Conservation (phyloP, 2,329 filamentous ascomycete genomes). For the Atkinsonella hypoxylon region DNA sequence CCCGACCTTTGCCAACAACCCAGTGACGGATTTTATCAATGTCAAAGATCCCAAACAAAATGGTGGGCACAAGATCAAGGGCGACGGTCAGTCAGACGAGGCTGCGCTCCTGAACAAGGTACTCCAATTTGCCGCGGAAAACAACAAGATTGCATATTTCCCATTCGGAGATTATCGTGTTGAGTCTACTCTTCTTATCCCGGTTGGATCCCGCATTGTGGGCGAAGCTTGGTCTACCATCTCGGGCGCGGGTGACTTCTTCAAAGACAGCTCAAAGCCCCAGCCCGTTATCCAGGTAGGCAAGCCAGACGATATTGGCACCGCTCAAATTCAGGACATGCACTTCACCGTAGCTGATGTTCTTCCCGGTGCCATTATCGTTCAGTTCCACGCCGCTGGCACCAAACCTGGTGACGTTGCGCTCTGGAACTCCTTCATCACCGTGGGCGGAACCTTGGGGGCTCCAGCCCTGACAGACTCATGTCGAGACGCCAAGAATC, state of each 20-base stretch:
- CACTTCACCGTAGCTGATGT: slow-evolving; percentile 36
- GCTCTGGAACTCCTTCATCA: slow-evolving; percentile 34
- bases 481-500: slow-evolving; percentile 19
- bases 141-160: slow-evolving; percentile 17
- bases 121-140: slow-evolving; percentile 23
- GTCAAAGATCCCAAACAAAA: slow-evolving; percentile 26
- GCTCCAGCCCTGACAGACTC: slow-evolving; percentile 24
- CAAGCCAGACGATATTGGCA: slow-evolving; percentile 32
- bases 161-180: slow-evolving; percentile 18
- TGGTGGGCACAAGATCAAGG: slow-evolving; percentile 18
- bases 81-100: slow-evolving; percentile 28
- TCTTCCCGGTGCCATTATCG: slow-evolving; percentile 25
- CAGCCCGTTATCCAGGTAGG: slow-evolving; percentile 39
- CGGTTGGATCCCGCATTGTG: slow-evolving; percentile 34
- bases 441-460: slow-evolving; percentile 30
- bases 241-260: slow-evolving; percentile 29
- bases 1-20: slow-evolving; percentile 25
- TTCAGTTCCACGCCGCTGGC: slow-evolving; percentile 28
- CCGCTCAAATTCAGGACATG: slow-evolving; percentile 40
- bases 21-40: slow-evolving; percentile 18
- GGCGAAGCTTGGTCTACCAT: slow-evolving; percentile 44
- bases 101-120: slow-evolving; percentile 24
- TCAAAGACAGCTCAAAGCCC: slow-evolving; percentile 34
- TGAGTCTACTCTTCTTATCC: slow-evolving; percentile 16
- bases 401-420: slow-evolving; percentile 34